Base-by-base conservation (phyloP, 2,329 filamentous ascomycete genomes). In the Xylaria sp. region DNA sequence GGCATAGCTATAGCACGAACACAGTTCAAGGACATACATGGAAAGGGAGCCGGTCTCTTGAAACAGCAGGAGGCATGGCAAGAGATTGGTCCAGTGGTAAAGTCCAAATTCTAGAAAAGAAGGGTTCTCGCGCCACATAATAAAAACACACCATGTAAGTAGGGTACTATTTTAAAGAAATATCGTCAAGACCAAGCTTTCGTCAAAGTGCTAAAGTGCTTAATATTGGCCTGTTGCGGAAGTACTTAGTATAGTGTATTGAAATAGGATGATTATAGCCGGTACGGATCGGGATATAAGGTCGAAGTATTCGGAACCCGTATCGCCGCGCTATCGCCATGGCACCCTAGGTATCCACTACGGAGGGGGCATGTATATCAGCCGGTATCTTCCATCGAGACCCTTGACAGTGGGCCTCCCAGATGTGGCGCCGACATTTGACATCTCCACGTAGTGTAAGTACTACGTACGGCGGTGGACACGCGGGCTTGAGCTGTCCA, bases 401-500 rank as follows among this genome's bases (percentile, higher is more conserved):
- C n/a, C 44, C 54, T 35, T 41, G 43, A 31, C 5, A 19, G 41
- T 43, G 48, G 46, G 40, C 7, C 41, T 53, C 15, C 7, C n/a
- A 6, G 4, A 27, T 48, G 49, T 17, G 35, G 54, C 59, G 37
- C 41, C 48, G 31, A 53, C 44, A 54, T 48, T 54, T 58, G 54
- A 27, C 41, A 62, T 52, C 21, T 35, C 43, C 53, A 47, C 23
- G 46, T 33, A 44, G 40, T n/a, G 27, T n/a, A 44, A 23, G 19
- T 2, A 15, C 11, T 35, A 35, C 37, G 37, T 15, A 37, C 21
- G 4, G 41, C 41, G 17, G 53, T 53, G 53, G 51, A 35, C 17
- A 31, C 29, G 25, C 56, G 54, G 29, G 33, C 9, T n/a, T 21
- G 43, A 59, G 55, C 51, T 40, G 51, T 54, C 44, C 23, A 51